Conservation (phyloP, 495 filamentous ascomycete genomes). For the Daldinia vernicosa region DNA sequence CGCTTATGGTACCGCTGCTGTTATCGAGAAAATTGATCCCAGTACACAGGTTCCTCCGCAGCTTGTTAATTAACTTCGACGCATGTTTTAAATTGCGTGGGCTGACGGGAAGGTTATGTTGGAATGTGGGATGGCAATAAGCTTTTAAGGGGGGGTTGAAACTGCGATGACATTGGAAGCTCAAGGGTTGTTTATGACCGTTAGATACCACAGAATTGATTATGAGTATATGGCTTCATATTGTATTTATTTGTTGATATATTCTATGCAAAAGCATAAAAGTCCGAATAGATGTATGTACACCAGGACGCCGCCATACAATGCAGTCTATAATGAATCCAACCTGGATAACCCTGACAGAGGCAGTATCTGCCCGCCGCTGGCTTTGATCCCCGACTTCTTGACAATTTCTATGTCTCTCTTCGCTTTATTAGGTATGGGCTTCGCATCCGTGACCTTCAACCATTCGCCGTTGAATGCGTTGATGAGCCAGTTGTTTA, state of each 20-base stretch:
- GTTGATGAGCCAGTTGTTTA: constrained; percentile 93
- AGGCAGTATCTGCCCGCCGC: constrained; percentile 5
- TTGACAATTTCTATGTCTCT: constrained; percentile 35
- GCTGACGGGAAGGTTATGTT: background rate
- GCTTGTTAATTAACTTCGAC: background rate
- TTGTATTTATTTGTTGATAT: background rate
- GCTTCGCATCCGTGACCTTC: constrained; percentile 73
- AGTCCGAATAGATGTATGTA: background rate
- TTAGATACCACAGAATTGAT: background rate
- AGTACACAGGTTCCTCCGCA: constrained; percentile 28
- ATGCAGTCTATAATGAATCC: constrained; percentile 18
- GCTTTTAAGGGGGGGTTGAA: background rate
- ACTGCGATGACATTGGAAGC: background rate
- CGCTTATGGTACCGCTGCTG: constrained; percentile 67
- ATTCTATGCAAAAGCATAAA: background rate
- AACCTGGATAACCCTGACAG: background rate
- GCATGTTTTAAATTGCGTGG: background rate
- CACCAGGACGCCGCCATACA: constrained; percentile 24
- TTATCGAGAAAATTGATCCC: constrained; percentile 58
- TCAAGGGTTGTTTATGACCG: background rate
- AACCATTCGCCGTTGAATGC: constrained; percentile 98
- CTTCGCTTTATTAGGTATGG: constrained; percentile 48
- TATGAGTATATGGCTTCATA: background rate
- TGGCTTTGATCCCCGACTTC: constrained; percentile 13
- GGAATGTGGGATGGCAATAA: background rate